Evolutionary conservation across 2,329 filamentous ascomycete species (phyloP), one percentile per base, ranked within the genome.

Genomic region (Graphilbum fragrans): DNA sequence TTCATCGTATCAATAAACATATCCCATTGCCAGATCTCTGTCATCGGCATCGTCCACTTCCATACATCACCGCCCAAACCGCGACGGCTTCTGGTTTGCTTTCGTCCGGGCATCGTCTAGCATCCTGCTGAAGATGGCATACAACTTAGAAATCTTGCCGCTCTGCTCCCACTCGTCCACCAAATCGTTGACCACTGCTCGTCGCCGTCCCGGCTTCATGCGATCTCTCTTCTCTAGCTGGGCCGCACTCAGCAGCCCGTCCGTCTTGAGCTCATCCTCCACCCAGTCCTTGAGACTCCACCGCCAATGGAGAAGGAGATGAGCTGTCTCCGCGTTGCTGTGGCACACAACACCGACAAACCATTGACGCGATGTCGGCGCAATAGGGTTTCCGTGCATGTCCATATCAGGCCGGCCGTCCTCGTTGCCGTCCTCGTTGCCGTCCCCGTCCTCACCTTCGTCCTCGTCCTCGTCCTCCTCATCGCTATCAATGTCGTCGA

Each of bases 251-350:
- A 81, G 65, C 47, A 80, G 69, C 0, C 75, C 77, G 44, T 78
- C 66, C 1, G 57, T 57, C 20, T 67, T 58, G 0, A 92, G 71
- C 41, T 72, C 74, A 22, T 70, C 67, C 20, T 81, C 66, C 0
- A 88, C 78, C 70, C 74, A 83, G 48, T 80, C 70, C 53, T 83
- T 80, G n/a, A 90, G 72, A 36, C 78, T 73, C 45, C 73, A 74
- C 43, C 80, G 80, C 85, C 85, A 88, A 59, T 92, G 85, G 5
- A 77, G 69, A 4, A 90, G 67, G 1, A 70, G 71, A 53, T 90
- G 84, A 0, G 82, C 80, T 32, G 79, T 79, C 48, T 77, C 67
- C 1, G 84, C 82, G 37, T 71, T 65, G 46, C 62, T 62, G 50
- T 58, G 56, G 55, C 65, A 68, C 12, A 59, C 55, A 12, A 48